A percentile compares a stretch with the other conserved stretches of the same genome.
Evolutionary conservation across 2,329 filamentous ascomycete genomes (phyloP).

Genomic region (Elsinoe arachidis): DNA sequence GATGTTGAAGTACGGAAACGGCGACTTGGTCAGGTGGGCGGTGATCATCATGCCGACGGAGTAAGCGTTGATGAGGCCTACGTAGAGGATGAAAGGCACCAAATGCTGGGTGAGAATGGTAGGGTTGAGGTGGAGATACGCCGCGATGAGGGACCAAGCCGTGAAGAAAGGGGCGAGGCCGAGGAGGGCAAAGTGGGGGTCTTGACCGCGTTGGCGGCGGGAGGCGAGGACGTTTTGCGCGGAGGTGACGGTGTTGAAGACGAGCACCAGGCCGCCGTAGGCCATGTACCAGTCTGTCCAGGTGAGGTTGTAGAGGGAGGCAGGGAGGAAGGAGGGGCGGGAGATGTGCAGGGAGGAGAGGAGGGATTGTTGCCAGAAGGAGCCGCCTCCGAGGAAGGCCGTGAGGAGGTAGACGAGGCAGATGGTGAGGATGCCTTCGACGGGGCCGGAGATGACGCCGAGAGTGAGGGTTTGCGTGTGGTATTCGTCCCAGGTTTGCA

Average conservation of each 20-base stretch:
- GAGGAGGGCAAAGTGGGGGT: slow-evolving; percentile 63
- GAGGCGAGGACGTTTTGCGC: slow-evolving; percentile 76
- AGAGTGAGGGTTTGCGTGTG: slow-evolving; percentile 93
- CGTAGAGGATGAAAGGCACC: slow-evolving; percentile 82
- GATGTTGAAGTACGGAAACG: slow-evolving; percentile 87
- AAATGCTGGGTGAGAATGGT: slow-evolving; percentile 73
- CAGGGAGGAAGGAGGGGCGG: slow-evolving; percentile 54
- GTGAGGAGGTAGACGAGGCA: slow-evolving; percentile 75
- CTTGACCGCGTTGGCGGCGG: slow-evolving; percentile 64
- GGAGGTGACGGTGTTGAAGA: slow-evolving; percentile 68
- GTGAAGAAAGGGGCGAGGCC: slow-evolving; percentile 74
- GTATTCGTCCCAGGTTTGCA: slow-evolving; percentile 99
- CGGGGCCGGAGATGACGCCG: slow-evolving; percentile 84
- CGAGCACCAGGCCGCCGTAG: slow-evolving; percentile 71
- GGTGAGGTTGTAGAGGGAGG: slow-evolving; percentile 64
- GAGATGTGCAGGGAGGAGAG: slow-evolving; percentile 62
- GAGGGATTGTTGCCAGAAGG: slow-evolving; percentile 87
- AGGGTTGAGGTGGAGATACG: slow-evolving; percentile 79
- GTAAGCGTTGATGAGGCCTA: slow-evolving; percentile 86
- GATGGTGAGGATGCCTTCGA: slow-evolving; percentile 85
- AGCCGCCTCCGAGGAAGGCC: slow-evolving; percentile 74
- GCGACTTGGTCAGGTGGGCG: slow-evolving; percentile 77
- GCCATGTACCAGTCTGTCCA: slow-evolving; percentile 92
- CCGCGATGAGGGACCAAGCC: slow-evolving; percentile 66
- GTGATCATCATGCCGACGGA: slow-evolving; percentile 93